phyloP scores from a whole-genome alignment of 2,329 filamentous ascomycete genomes.

The Trichoderma cornu-damae region DNA sequence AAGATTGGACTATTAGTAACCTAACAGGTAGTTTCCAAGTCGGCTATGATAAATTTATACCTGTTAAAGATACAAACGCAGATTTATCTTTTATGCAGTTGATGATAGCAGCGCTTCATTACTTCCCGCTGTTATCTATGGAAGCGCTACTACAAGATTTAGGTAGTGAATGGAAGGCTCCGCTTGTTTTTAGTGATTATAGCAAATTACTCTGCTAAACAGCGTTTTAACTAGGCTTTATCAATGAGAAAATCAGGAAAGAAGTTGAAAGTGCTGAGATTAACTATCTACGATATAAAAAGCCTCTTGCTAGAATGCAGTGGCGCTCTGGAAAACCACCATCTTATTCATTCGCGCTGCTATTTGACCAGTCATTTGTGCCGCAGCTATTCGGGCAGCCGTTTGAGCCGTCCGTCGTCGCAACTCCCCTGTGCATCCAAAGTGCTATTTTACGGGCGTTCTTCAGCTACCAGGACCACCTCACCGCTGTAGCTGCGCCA shows the following conservation, averaged over 20 bases:
- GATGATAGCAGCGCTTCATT: constrained; percentile 10
- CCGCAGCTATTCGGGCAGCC: not conserved
- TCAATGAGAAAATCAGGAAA: constrained; percentile 2
- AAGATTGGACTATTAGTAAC: not conserved
- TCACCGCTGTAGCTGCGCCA: not conserved
- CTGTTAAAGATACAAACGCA: not conserved
- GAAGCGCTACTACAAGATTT: constrained; percentile 10
- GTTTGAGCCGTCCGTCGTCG: not conserved
- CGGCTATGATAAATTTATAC: not conserved
- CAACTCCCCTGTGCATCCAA: not conserved
- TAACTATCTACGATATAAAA: not conserved
- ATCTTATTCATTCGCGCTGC: not conserved
- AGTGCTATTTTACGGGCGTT: constrained; percentile 9
- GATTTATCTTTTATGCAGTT: constrained; percentile 6
- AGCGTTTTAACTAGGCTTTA: constrained; percentile 1
- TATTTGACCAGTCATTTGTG: not conserved
- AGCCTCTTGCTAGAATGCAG: not conserved
- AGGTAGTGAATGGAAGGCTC: not conserved
- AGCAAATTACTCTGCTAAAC: constrained; percentile 2
- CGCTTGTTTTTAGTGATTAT: not conserved
- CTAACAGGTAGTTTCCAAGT: not conserved
- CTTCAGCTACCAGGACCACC: not conserved
- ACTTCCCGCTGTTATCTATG: constrained; percentile 5
- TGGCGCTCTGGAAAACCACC: constrained; percentile 8
- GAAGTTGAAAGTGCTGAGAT: not conserved